Conservation (phyloP, 2,329 filamentous ascomycete species). For the Pseudofabraea citricarpa region DNA sequence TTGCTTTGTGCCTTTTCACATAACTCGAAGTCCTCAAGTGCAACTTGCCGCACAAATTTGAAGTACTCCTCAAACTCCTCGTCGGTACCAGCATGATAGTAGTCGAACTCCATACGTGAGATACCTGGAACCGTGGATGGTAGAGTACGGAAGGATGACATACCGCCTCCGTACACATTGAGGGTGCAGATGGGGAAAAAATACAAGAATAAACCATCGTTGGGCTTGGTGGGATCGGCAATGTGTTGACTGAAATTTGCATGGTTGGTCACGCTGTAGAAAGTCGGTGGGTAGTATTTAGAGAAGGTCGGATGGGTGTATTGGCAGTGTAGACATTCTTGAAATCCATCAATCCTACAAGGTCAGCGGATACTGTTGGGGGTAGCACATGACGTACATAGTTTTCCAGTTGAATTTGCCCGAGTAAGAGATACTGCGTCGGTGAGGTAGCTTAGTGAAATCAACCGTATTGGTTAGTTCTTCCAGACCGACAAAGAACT, state of each 20-base stretch:
- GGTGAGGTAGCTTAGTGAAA: slow-evolving; percentile 47
- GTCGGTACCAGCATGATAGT: slow-evolving; percentile 45
- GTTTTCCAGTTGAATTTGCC: slow-evolving; percentile 57
- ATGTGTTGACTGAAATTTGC: slow-evolving; percentile 52
- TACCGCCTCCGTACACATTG: slow-evolving; percentile 53
- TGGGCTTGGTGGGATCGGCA: slow-evolving; percentile 44
- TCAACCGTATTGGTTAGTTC: slow-evolving; percentile 42
- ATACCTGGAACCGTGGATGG: slow-evolving; percentile 43
- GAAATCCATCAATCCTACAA: slow-evolving; percentile 48
- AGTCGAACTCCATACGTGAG: slow-evolving; percentile 54
- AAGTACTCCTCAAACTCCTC: slow-evolving; percentile 53
- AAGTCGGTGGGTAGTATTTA: slow-evolving; percentile 48
- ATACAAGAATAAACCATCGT: slow-evolving; percentile 52
- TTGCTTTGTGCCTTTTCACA: slow-evolving; percentile 53
- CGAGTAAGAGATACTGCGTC: slow-evolving; percentile 48
- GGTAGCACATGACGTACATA: slow-evolving; percentile 32
- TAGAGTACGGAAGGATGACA: slow-evolving; percentile 51
- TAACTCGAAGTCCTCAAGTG: slow-evolving; percentile 50
- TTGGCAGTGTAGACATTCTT: slow-evolving; percentile 54
- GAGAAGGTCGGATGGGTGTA: slow-evolving; percentile 54
- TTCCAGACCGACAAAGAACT: slow-evolving; percentile 49
- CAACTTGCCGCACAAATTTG: slow-evolving; percentile 50
- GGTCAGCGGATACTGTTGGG: neutral
- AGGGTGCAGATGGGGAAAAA: slow-evolving; percentile 53
- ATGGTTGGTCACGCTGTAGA: slow-evolving; percentile 49